A percentile compares a stretch with the other conserved stretches of the same genome.
Conservation (phyloP, 1,284 basidiomycete genomes). For the Meripilus lineatus region DNA sequence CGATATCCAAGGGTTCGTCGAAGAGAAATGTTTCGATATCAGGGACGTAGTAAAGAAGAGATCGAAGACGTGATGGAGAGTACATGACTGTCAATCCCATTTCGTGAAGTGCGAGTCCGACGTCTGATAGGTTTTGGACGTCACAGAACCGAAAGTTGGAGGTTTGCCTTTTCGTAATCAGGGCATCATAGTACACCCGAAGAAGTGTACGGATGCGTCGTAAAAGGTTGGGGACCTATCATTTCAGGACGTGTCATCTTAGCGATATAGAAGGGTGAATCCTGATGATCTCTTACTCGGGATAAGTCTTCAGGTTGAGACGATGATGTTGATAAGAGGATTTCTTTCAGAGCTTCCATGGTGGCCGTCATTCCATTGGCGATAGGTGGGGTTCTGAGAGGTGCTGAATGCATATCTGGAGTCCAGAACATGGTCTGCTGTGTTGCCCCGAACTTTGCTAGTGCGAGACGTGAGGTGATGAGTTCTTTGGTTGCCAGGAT, state of each 20-base stretch:
- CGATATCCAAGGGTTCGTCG: slow-evolving; percentile 25
- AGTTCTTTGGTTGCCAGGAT: too few species aligned
- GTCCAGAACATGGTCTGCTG: too few species aligned
- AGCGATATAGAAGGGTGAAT: neutral
- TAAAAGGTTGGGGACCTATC: slow-evolving; percentile 19
- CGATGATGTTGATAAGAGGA: slow-evolving; percentile 15
- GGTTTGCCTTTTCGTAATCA: slow-evolving; percentile 11
- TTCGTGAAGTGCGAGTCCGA: slow-evolving; percentile 22
- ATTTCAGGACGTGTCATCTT: neutral
- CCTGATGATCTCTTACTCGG: neutral
- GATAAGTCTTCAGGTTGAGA: slow-evolving; percentile 14
- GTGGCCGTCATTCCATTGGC: slow-evolving; percentile 20
- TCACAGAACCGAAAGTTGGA: slow-evolving; percentile 24
- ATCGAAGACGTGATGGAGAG: slow-evolving; percentile 19
- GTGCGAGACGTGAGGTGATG: too few species aligned
- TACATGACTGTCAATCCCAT: slow-evolving; percentile 22
- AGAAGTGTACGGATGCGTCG: slow-evolving; percentile 22
- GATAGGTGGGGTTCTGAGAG: slow-evolving; percentile 18
- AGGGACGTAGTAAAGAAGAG: slow-evolving; percentile 13
- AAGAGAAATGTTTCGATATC: slow-evolving; percentile 23
- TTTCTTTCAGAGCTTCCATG: slow-evolving; percentile 13
- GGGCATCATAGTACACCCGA: slow-evolving; percentile 24
- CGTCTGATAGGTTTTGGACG: slow-evolving; percentile 17
- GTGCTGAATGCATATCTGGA: too few species aligned
- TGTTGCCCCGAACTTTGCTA: too few species aligned